Evolutionary conservation across 1,284 basidiomycete genomes (phyloP), one percentile per base, ranked within the genome.

Genomic region (Xerocomus amazonicus): DNA sequence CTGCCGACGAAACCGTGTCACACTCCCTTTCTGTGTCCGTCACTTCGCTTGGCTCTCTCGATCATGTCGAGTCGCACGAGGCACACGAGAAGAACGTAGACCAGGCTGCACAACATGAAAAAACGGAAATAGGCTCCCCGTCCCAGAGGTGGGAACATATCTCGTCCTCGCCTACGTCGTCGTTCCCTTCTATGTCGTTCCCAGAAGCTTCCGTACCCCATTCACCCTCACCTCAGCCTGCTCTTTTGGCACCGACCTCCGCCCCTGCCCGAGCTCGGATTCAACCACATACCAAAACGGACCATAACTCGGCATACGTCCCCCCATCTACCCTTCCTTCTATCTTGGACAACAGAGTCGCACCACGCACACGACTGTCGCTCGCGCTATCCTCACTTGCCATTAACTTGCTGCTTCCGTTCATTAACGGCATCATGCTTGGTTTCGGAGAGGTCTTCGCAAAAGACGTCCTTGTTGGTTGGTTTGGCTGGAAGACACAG

Each of bases 371-470:
- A 29, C 82, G 87, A 45, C 59, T 85, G 28, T 78, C 79, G 43
- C 90, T 92, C 6, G 71, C 97, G 51, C 64, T 90, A 38, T 90
- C 93, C 4, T 85, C 90, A 8, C 67, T 98, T 51, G 90, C 90
- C 34, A 94, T 98, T 72, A 98, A 99, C 69, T 70, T 99, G 52
- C 70, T 94, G 2, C 75, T 98, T 37, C 96, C 96, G 0, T 99
- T 99, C 67, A 80, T 98, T 42, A 98, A 98, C 64, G 96, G 96
- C 27, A 90, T 98, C 60, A 97, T 98, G 92, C 83, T 98, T 42
- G 96, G 96, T 9, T 95, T 98, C 63, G 96, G 96, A 23, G 96
- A 99, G 72, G 93, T 99, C 51, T 95, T 97, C 63, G 96, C 95
- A 16, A 85, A 93, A 67, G 87, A 93, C 54, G 79, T 92, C 13